Evolutionary conservation across 2,329 filamentous ascomycete species (phyloP), one percentile per base, ranked within the genome.

Genomic region (Domatiomyces catenatus): DNA sequence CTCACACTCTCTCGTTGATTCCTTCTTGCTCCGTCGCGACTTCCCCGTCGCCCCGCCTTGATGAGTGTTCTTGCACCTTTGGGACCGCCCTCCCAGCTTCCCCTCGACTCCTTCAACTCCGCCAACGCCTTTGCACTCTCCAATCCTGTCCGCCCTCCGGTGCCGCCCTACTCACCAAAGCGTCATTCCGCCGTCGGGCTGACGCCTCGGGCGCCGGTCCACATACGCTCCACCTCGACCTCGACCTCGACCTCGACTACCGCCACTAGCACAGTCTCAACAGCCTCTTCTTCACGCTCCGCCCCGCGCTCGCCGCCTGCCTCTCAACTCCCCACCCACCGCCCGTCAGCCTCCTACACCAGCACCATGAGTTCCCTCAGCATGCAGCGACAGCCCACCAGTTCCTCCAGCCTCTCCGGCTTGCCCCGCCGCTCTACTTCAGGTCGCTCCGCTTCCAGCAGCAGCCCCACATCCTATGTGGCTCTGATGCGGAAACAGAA

Each of bases 401-500:
- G 48, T 8, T 50, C 56, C 22, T 60, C 58, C 5, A 52, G 17
- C 10, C 46, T 54, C 32, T 26, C 50, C 15, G 58, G 52, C 49
- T 10, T 58, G 8, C 56, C 58, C 18, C 58, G 59, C n/a, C 58
- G 59, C 17, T 60, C 58, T 7, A 61, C 59, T 3, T 61, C 59
- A 2, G 51, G 54, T 36, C 57, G 58, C 28, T 61, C 59, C 5
- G 56, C 53, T 15, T 36, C 55, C 28, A 59, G 56, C n/a, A 56
- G 56, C 44, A 57, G 52, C 43, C 58, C 59, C 15, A 61, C 58
- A 8, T 61, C 59, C 57, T 98, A 98, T 67, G 92, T 98, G 48
- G 89, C 92, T 36, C 75, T 95, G n/a, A 83, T 98, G 70, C 81
- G 92, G 55, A 90, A 89, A 66, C 92, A 98, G 69, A 96, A 96